phyloP scores from a whole-genome alignment of 441 rosid genomes.

The Syzygium malaccense region DNA sequence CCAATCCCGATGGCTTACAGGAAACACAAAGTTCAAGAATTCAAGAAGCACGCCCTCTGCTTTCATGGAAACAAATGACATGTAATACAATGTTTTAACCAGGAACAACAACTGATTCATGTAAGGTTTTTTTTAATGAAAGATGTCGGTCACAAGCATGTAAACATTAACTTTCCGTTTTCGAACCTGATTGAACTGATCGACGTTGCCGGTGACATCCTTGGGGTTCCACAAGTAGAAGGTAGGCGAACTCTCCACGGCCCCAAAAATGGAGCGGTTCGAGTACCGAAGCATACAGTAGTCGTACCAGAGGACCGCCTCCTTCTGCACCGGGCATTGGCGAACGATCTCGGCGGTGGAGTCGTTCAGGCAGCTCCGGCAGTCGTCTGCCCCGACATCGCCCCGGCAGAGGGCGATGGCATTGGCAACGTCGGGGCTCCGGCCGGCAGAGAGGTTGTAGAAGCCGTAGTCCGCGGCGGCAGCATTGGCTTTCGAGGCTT shows the following conservation, averaged over 20 bases:
- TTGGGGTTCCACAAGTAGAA: too few relatives aligned
- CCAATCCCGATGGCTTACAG: too few relatives aligned
- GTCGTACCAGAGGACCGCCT: background rate
- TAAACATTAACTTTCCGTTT: background rate
- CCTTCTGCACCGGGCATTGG: background rate
- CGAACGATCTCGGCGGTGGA: rapidly evolving
- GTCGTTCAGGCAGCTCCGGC: background rate
- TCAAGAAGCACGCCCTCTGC: background rate
- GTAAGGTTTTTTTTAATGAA: background rate
- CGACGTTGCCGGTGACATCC: background rate
- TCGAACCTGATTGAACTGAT: background rate
- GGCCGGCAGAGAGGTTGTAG: background rate
- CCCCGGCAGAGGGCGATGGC: background rate
- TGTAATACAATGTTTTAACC: too few relatives aligned
- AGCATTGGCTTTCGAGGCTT: background rate
- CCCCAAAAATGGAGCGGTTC: background rate
- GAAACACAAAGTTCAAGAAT: background rate
- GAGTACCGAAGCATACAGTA: background rate
- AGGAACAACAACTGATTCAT: too few relatives aligned
- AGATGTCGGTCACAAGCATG: background rate
- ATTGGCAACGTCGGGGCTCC: background rate
- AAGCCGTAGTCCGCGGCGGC: background rate
- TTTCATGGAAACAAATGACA: too few relatives aligned
- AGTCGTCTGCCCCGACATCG: background rate
- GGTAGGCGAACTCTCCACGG: rapidly evolving